Percentiles rank a stretch among this genome's conserved stretches.
phyloP scores from a whole-genome alignment of 768 basidiomycete species.

The Tephrocybe rancida region DNA sequence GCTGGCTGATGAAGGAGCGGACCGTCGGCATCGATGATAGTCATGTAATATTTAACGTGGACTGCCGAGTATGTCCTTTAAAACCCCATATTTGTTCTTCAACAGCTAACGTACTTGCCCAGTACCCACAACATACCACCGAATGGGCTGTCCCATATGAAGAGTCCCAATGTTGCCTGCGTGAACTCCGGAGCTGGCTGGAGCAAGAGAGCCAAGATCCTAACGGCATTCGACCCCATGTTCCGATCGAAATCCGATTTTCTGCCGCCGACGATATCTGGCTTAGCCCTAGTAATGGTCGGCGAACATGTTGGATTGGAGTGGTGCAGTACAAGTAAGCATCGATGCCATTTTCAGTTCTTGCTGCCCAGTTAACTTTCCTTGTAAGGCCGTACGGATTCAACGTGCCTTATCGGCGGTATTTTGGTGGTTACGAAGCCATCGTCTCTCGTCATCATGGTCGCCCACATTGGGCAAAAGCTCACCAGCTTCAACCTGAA shows the following conservation, averaged over 20 bases:
- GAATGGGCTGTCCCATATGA: slow-evolving; percentile 91
- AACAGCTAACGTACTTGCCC: neutral
- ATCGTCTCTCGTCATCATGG: slow-evolving; percentile 74
- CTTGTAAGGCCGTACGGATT: slow-evolving; percentile 77
- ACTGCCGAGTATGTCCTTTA: slow-evolving; percentile 75
- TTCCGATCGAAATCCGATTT: slow-evolving; percentile 91
- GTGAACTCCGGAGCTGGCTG: slow-evolving; percentile 73
- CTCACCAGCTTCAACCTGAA: slow-evolving; percentile 71
- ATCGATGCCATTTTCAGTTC: neutral
- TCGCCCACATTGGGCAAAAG: slow-evolving; percentile 96
- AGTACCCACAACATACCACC: slow-evolving; percentile 93
- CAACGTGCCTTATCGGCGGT: slow-evolving; percentile 75
- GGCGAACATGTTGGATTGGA: slow-evolving; percentile 92
- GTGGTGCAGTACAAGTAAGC: slow-evolving; percentile 94
- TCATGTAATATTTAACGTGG: slow-evolving; percentile 87
- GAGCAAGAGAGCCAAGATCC: slow-evolving; percentile 65
- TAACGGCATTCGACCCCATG: slow-evolving; percentile 83
- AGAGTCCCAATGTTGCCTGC: slow-evolving; percentile 65
- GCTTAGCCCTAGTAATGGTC: slow-evolving; percentile 86
- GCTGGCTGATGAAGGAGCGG: slow-evolving; percentile 63
- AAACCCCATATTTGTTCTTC: neutral
- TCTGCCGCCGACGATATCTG: slow-evolving; percentile 90
- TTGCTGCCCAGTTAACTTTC: slow-evolving; percentile 2
- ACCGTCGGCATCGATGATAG: slow-evolving; percentile 75
- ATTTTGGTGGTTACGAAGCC: slow-evolving; percentile 77